Percentiles rank a stretch among this genome's conserved stretches.
Conservation (phyloP, 129 eudicot species). For the Artemisia tridentata region DNA sequence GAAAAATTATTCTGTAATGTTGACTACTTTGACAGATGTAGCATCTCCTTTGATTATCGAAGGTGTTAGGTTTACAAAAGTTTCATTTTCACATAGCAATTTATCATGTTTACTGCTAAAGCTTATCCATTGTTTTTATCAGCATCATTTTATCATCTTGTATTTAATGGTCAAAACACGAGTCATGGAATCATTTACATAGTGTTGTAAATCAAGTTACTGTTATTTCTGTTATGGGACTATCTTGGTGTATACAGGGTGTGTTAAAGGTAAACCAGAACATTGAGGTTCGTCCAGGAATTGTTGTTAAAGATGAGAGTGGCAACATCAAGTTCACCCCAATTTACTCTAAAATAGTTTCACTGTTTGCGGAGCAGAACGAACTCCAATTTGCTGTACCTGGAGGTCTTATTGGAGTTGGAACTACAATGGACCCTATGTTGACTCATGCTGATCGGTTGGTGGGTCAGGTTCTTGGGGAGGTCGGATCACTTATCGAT, state of each 20-base stretch:
- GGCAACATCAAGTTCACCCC: conserved; percentile 96
- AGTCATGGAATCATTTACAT: no score
- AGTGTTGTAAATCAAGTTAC: not conserved
- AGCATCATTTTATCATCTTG: not conserved
- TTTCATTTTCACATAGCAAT: not conserved
- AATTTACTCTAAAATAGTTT: conserved; percentile 87
- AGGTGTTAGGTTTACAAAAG: not conserved
- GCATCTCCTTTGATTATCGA: no score
- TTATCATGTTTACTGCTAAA: not conserved
- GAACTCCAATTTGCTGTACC: conserved; percentile 97
- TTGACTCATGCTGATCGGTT: conserved; percentile 97
- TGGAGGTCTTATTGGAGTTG: conserved; percentile 98
- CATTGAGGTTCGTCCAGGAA: conserved; percentile 96
- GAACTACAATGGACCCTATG: conserved; percentile 98
- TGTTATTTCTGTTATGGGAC: not conserved
- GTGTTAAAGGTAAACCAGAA: conserved; percentile 89
- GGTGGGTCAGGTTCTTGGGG: conserved; percentile 99
- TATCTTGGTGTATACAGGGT: conserved; percentile 51
- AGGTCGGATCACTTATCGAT: conserved; percentile 96
- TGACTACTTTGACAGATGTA: no score
- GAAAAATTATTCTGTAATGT: no score
- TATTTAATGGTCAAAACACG: no score
- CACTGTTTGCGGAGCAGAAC: conserved; percentile 88
- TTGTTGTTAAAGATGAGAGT: conserved; percentile 87
- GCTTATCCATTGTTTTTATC: not conserved